Evolutionary conservation across 257 asterid genomes (phyloP), one percentile per base, ranked within the genome.

Genomic region (Scutellaria galericulata): DNA sequence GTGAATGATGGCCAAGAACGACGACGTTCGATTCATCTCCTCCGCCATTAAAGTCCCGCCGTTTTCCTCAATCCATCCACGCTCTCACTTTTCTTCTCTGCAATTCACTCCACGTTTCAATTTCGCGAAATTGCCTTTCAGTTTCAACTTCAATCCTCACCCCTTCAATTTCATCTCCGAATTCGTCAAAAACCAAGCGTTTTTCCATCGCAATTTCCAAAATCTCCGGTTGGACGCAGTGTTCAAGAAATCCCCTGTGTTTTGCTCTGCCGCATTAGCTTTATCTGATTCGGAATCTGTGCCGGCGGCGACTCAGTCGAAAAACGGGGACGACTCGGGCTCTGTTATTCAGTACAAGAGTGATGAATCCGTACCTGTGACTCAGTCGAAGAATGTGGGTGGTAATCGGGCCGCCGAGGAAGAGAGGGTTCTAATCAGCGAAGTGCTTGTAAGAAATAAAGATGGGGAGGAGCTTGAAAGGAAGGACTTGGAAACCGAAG

Each of bases 381-480:
- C 77, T 50, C 92, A 71, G 76, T 71, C 83, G 71, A 89, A 86
- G 83, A 81, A 70, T 64, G 83, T 81, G 50, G 73, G 85, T 37
- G 60, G 83, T 15, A 78, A 53, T 56, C 79, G 80, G 1, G 72
- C 84, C 9, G 80, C 88, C 7, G 91, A 88, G 68, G 98, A 95
- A 54, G 99, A 95, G 83, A 88, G 97, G 83, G 92, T 92, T 68
- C 75, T 95, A 77, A 88, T 95, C 22, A 90, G 97, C 79, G 99
- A 95, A 75, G 99, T 92, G 58, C 71, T 90, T 68, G 97, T 95
- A 80, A 87, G 90, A 78, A 90, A 85, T 81, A 95, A 90, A 64
- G 99, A 92, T 68, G 99, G 99, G 22, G 98, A 92, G 71, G 97
- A 88, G 74, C 91, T 95, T 15, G 98, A 95, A 60, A 75, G 91